These are phyloP conservation scores for Leccinum rimulosum DNA, from an alignment of 768 basidiomycete genomes.

Conservation along the genomic window DNA sequence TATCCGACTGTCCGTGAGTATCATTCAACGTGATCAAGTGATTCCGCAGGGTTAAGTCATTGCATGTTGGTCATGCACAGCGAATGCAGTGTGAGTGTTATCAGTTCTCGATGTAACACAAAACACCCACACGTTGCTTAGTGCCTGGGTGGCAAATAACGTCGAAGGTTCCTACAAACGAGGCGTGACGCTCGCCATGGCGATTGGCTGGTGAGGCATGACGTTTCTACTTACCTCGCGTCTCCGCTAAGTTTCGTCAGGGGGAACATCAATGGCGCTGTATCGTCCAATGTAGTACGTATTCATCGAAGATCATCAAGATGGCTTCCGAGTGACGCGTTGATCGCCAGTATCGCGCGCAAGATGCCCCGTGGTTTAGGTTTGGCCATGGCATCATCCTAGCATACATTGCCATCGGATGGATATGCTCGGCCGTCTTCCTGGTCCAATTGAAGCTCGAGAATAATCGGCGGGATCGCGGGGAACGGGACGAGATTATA, in stretches of 20 bases:
- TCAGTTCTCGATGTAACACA: conserved; percentile 7
- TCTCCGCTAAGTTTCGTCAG: conserved; percentile 21
- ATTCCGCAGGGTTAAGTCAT: not conserved
- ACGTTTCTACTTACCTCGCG: conserved; percentile 2
- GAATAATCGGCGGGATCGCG: conserved; percentile 60
- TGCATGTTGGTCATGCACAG: conserved; percentile 20
- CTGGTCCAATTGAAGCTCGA: conserved; percentile 51
- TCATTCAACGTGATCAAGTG: not conserved
- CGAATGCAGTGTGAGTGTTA: conserved; percentile 48
- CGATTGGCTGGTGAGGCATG: conserved; percentile 50
- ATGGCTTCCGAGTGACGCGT: not conserved
- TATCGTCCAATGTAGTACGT: conserved; percentile 63
- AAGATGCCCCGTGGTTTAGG: conserved; percentile 64
- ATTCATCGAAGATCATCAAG: not conserved
- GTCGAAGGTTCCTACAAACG: conserved; percentile 76
- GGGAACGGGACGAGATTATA: conserved; percentile 68
- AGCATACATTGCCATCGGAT: conserved; percentile 66
- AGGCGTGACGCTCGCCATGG: conserved; percentile 65
- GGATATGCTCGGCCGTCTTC: conserved; percentile 50
- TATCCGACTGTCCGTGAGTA: conserved; percentile 47
- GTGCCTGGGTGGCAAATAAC: conserved; percentile 72
- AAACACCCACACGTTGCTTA: conserved; percentile 19
- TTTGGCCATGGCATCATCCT: conserved; percentile 69
- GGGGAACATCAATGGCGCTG: conserved; percentile 69
- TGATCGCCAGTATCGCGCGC: conserved; percentile 54